These are phyloP conservation scores for Allomyces arbusculus DNA, from an alignment of 192 early-diverging fungal species.

Conservation along the genomic window DNA sequence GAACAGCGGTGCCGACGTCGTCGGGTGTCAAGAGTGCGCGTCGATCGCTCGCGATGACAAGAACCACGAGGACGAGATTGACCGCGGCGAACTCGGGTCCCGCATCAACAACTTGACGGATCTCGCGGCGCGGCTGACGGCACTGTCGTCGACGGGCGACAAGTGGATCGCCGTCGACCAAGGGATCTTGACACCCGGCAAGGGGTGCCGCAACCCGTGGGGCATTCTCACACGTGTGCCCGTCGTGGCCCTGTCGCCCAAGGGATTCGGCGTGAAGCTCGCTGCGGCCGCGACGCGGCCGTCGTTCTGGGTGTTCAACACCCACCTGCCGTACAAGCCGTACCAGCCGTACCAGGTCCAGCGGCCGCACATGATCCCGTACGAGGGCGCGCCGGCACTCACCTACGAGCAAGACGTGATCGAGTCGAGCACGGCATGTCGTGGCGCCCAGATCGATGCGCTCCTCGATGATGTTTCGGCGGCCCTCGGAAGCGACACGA, in stretches of 20 bases:
- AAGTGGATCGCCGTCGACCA: slow-evolving; percentile 15
- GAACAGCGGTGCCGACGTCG: slow-evolving; percentile 15
- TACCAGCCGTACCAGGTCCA: slow-evolving; percentile 19
- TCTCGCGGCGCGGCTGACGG: background rate
- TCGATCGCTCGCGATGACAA: background rate
- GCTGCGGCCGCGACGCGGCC: slow-evolving; percentile 9
- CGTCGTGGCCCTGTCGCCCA: slow-evolving; percentile 8
- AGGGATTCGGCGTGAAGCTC: slow-evolving; percentile 17
- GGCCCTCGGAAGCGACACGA: slow-evolving; percentile 7
- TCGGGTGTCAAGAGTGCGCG: slow-evolving; percentile 14
- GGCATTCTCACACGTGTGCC: slow-evolving; percentile 18
- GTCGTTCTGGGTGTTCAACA: slow-evolving; percentile 17
- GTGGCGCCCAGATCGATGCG: slow-evolving; percentile 12
- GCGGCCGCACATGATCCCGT: slow-evolving; percentile 11
- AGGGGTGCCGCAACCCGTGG: slow-evolving; percentile 12
- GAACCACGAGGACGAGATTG: background rate
- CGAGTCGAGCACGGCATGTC: slow-evolving; percentile 7
- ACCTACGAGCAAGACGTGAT: slow-evolving; percentile 12
- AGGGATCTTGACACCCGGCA: slow-evolving; percentile 5
- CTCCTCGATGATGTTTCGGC: slow-evolving; percentile 10
- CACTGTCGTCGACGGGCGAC: background rate
- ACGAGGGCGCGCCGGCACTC: slow-evolving; percentile 9
- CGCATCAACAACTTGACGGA: background rate
- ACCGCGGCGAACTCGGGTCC: background rate
- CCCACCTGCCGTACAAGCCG: slow-evolving; percentile 15